Evolutionary conservation across 805 yeast species (phyloP).

Genomic region (Ogataea siamensis): DNA sequence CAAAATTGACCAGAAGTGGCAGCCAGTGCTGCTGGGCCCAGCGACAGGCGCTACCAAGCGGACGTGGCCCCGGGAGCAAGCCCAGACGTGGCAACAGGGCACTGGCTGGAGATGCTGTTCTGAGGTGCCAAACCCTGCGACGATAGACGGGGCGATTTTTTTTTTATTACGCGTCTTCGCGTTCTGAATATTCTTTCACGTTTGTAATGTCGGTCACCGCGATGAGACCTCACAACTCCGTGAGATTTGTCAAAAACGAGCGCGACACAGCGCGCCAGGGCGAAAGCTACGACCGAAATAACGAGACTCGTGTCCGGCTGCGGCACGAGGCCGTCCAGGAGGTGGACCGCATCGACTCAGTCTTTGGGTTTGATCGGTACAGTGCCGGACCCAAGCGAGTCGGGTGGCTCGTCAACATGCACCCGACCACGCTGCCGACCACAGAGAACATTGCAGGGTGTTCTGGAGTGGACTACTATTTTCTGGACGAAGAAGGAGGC

Average conservation of each 20-base stretch:
- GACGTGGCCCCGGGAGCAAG: too few relatives aligned
- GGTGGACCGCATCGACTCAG: constrained; percentile 66
- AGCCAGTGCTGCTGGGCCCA: too few relatives aligned
- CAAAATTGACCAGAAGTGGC: too few relatives aligned
- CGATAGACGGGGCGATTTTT: constrained; percentile 10
- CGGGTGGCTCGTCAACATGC: constrained; percentile 97
- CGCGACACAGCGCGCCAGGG: constrained; percentile 3
- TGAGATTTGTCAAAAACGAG: constrained; percentile 13
- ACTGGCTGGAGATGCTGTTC: too few relatives aligned
- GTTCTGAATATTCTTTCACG: constrained; percentile 9
- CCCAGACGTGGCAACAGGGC: too few relatives aligned
- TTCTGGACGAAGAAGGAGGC: constrained; percentile 95
- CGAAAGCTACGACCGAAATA: constrained; percentile 7
- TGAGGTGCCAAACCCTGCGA: neutral
- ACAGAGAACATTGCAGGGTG: constrained; percentile 62
- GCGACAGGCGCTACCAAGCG: too few relatives aligned
- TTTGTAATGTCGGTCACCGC: constrained; percentile 12
- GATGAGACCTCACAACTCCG: constrained; percentile 8
- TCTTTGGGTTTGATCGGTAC: constrained; percentile 85
- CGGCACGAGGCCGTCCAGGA: constrained; percentile 54
- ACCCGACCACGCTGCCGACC: constrained; percentile 69
- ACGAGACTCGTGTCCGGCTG: constrained; percentile 21
- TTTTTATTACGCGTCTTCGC: constrained; percentile 10
- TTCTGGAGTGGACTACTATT: constrained; percentile 92
- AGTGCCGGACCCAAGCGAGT: constrained; percentile 66